Base-by-base conservation (phyloP, 352 stramenopile genomes). In the Pythium brachiatum region DNA sequence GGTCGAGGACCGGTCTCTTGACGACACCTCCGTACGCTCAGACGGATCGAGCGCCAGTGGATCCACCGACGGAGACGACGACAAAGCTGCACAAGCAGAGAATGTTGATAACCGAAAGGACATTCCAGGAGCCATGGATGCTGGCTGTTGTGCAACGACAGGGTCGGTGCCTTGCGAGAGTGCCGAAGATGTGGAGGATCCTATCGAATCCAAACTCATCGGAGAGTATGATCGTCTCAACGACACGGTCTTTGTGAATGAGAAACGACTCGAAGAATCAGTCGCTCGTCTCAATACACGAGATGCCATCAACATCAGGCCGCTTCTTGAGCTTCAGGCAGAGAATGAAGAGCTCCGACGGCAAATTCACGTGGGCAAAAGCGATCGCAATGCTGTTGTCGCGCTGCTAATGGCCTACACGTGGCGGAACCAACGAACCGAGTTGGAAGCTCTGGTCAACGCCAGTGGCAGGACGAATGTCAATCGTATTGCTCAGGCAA, bases 301-400 rank as follows among this genome's bases (percentile, higher is more conserved):
- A 20, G 58, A 68, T 27, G 34, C 62, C 1, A 58, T 43, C 16
- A 65, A 80, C 44, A 60, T 66, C 18, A 2, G 32, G 7, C 50
- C 47, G 12, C 68, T 50, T 6, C 58, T 48, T 11, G 64, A 70
- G 20, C 74, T 82, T 48, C 76, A 72, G 31, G 75, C 53, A 5
- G 43, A 82, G 62, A 64, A 83, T 29, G 46, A 74, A 38, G 74
- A 83, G 54, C 44, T 85, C 13, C 64, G 73, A 13, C 50, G 18
- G 34, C 66, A 64, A 16, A 77, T 88, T 27, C 44, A 48, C 34
- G 25, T 29, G 7, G 69, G 80, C 27, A 70, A 69, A 23, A 26
- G 2, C 23, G 62, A 57, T 11, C 67, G 70, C 9, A 73, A 78
- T 51, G 55, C 68, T 18, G 68, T 62, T 27, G 50, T 81, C n/a